Evolutionary conservation across 1,284 basidiomycete species (phyloP).

Genomic region (Rhodotorula sp.): DNA sequence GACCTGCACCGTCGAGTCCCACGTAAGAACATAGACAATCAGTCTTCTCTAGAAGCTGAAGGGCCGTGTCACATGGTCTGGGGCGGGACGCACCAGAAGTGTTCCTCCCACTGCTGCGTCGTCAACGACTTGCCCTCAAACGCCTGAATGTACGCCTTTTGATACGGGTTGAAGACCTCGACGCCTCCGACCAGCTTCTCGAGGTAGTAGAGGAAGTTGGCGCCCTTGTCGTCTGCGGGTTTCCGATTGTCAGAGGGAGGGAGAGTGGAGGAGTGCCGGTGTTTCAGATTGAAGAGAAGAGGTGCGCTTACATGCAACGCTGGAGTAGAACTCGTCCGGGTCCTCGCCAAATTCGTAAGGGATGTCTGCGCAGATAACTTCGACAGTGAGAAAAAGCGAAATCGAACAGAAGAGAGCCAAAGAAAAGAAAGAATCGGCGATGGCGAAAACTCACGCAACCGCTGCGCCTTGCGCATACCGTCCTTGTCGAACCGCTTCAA

Average conservation of each 20-base stretch:
- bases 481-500: constrained; percentile 61
- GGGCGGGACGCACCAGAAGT: constrained; percentile 61
- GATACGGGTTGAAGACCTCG: constrained; percentile 62
- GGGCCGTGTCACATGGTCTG: too few species aligned
- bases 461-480: constrained; percentile 24
- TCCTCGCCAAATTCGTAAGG: constrained; percentile 78
- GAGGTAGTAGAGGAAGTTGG: constrained; percentile 66
- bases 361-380: constrained; percentile 74
- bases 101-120: constrained; percentile 81
- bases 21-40: neutral
- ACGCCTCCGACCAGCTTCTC: constrained; percentile 80
- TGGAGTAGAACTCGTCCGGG: constrained; percentile 65
- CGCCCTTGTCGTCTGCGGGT: constrained; percentile 51
- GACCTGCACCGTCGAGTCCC: constrained; percentile 3
- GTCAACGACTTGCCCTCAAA: constrained; percentile 82
- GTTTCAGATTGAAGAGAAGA: constrained; percentile 39
- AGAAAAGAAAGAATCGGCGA: neutral
- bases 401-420: too few species aligned
- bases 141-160: constrained; percentile 73
- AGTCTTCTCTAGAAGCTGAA: too few species aligned
- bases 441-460: constrained; percentile 7
- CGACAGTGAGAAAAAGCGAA: neutral
- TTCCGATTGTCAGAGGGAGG: neutral
- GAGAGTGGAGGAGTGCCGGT: neutral
- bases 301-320: constrained; percentile 56